Evolutionary conservation across 1,284 basidiomycete genomes (phyloP).

Genomic region (Phaffia rhodozyma): DNA sequence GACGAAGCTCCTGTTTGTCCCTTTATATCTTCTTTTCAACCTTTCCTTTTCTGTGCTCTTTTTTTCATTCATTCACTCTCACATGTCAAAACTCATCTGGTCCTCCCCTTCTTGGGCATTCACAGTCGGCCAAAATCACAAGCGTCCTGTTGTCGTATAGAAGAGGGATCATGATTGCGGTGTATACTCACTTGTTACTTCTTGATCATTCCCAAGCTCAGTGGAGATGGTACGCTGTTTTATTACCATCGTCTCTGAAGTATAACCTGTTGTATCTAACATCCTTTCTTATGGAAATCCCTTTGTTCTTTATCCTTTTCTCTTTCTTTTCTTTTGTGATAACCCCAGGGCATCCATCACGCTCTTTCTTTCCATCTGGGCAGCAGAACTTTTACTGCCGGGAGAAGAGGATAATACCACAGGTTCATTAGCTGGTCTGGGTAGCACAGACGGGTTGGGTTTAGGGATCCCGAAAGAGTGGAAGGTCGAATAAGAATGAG

Average conservation of each 20-base stretch:
- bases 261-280: too few relatives aligned
- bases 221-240: neutral
- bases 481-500: slow-evolving; percentile 6
- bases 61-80: neutral
- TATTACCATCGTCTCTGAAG: too few relatives aligned
- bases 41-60: neutral
- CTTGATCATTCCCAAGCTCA: slow-evolving; percentile 4
- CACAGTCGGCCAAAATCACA: slow-evolving; percentile 33
- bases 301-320: too few relatives aligned
- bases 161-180: slow-evolving; percentile 35
- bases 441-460: slow-evolving; percentile 1
- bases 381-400: slow-evolving; percentile 15
- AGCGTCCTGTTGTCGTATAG: slow-evolving; percentile 35
- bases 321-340: neutral
- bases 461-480: slow-evolving; percentile 3
- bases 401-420: slow-evolving; percentile 7
- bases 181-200: slow-evolving; percentile 35
- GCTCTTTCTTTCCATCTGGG: slow-evolving; percentile 16
- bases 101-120: neutral
- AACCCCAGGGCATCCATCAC: slow-evolving; percentile 6
- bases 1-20: too few relatives aligned
- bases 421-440: neutral
- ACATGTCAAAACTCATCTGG: neutral
- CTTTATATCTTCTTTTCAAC: neutral
- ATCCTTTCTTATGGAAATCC: neutral